Evolutionary conservation across 2,329 filamentous ascomycete genomes (phyloP).

Genomic region (Aspergillus awamori): DNA sequence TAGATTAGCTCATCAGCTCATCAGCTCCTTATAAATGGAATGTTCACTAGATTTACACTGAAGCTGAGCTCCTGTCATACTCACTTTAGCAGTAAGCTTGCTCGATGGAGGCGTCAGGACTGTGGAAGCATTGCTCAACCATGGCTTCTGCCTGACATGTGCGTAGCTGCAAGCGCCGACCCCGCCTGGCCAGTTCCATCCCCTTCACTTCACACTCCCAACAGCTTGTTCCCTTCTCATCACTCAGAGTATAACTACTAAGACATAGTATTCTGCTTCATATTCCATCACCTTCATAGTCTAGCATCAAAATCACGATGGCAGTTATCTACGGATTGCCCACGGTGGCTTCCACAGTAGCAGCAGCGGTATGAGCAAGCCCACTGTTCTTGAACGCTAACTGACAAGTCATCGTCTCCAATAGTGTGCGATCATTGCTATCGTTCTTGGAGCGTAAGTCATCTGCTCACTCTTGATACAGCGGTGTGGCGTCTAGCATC

Average conservation of each 20-base stretch:
- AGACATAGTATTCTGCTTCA: background rate
- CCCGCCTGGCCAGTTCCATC: background rate
- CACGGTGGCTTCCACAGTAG: background rate
- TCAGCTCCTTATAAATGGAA: no score
- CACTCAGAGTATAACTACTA: background rate
- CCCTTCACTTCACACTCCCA: background rate
- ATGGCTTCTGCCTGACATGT: background rate
- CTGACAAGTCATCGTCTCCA: background rate
- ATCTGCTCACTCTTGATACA: background rate
- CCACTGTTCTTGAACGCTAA: background rate
- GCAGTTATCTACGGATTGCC: background rate
- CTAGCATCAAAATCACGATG: background rate
- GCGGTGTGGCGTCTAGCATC: background rate
- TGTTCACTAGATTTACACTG: no score
- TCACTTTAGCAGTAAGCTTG: background rate
- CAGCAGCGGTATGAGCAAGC: background rate
- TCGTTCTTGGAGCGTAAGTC: slow-evolving; percentile 13
- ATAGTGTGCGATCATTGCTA: background rate
- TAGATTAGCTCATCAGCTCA: no score
- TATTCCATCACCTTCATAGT: no score
- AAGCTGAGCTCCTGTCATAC: no score
- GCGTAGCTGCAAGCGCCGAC: background rate
- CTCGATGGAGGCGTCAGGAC: background rate
- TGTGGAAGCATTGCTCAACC: background rate
- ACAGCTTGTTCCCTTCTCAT: background rate